A percentile compares a stretch with the other conserved stretches of the same genome.
phyloP scores from a whole-genome alignment of 257 asterid genomes.

The Thymus quinquecostatus region DNA sequence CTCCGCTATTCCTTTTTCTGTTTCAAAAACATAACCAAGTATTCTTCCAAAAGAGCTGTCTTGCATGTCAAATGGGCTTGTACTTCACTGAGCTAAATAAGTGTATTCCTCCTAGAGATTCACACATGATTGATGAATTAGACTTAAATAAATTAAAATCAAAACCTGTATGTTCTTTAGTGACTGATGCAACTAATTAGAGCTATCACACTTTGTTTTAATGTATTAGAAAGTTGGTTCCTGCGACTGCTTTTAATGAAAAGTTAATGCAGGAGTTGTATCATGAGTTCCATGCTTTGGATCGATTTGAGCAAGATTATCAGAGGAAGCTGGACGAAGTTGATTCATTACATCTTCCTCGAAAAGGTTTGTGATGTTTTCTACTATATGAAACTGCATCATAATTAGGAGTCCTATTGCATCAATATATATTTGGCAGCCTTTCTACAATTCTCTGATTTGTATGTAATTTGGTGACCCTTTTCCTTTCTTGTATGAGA shows the following conservation, averaged over 20 bases:
- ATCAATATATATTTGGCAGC: not conserved
- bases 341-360: constrained; percentile 84
- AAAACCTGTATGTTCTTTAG: not conserved
- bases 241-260: constrained; percentile 22
- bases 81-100: constrained; percentile 3
- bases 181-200: constrained; percentile 8
- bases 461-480: constrained; percentile 2
- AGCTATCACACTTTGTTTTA: constrained; percentile 12
- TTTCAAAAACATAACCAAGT: too few relatives aligned
- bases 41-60: too few relatives aligned
- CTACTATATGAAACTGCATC: not conserved
- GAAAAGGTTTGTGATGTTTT: constrained; percentile 63
- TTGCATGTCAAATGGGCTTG: too few relatives aligned
- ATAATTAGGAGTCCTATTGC: not conserved
- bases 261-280: constrained; percentile 79
- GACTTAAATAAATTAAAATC: not conserved
- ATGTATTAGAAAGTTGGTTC: constrained; percentile 14
- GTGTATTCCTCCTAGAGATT: not conserved
- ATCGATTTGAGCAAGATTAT: constrained; percentile 92
- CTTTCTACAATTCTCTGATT: constrained; percentile 15
- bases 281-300: constrained; percentile 92
- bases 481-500: not conserved
- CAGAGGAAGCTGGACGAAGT: constrained; percentile 88
- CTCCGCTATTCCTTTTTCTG: too few relatives aligned
- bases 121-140: constrained; percentile 9